Base-by-base conservation (phyloP, 768 basidiomycete genomes). In the Calocera cornea region DNA sequence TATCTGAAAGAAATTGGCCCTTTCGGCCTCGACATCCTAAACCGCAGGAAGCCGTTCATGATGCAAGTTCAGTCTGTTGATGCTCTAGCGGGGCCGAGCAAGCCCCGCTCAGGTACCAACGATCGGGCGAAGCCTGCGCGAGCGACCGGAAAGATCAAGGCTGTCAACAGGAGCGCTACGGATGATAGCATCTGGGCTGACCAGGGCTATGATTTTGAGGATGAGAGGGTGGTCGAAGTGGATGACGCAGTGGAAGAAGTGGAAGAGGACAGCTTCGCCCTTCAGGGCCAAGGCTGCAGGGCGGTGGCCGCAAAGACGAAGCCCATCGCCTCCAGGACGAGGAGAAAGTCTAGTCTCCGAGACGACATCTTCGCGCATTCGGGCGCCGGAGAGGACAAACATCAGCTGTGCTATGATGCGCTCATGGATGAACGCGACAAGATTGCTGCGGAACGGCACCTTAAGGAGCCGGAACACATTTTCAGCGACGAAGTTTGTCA, bases 1-100 rank as follows among this genome's bases (percentile, higher is more conserved):
- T 87, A 88, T 69, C 71, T 87, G 36, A 77, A 81, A 78, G 87
- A 85, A 66, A 63, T 73, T 65, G 41, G 34, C 8, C 64, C 54
- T 11, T n/a, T n/a, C 22, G 47, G 31, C 31, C 16, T 31, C 36
- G 22, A 63, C 24, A 40, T 54, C n/a, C 36, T 29, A 24, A 40
- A 27, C 29, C 49, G 40, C 12, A 24, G 17, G 54, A 29, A 34
- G n/a, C 29, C 29, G n/a, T 44, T n/a, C 54, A 60, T 66, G 33
- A 22, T n/a, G 33, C 33, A 5, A 17, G 22, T 64, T 33, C 31
- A 66, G 33, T 22, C 31, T 49, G 41, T 34, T 14, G 41, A 44
- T 47, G 16, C 40, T 34, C 10, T 50, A 10, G 41, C 65, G 17
- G 41, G 19, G 24, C 22, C 17, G 8, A n/a, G 19, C 19, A 34